Conservation (phyloP, 805 yeast genomes). For the Starmera quercuum region DNA sequence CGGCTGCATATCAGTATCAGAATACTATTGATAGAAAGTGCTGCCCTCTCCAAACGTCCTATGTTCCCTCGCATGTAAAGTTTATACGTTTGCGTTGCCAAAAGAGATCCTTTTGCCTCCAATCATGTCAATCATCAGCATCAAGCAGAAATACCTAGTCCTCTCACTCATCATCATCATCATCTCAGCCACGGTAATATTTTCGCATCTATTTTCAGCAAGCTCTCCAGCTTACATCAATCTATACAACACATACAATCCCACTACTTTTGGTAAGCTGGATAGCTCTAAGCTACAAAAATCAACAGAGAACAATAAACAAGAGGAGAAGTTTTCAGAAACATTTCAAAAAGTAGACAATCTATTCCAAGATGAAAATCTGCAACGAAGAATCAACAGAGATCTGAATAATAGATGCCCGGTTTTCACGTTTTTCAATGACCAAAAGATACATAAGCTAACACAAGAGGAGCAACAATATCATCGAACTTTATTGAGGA, state of each 20-base stretch:
- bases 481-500: constrained; percentile 9
- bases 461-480: constrained; percentile 11
- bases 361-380: constrained; percentile 5
- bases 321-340: constrained; percentile 75
- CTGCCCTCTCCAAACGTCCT: too few relatives aligned
- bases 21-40: too few relatives aligned
- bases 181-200: too few relatives aligned
- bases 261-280: constrained; percentile 27
- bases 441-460: constrained; percentile 8
- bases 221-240: neutral
- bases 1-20: too few relatives aligned
- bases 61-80: too few relatives aligned
- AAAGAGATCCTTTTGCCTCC: too few relatives aligned
- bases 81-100: too few relatives aligned
- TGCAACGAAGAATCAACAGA: constrained; percentile 6
- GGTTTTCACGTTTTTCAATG: constrained; percentile 15
- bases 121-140: too few relatives aligned
- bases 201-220: too few relatives aligned
- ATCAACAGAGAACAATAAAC: constrained; percentile 90
- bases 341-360: constrained; percentile 39
- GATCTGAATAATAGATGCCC: constrained; percentile 4
- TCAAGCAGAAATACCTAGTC: too few relatives aligned
- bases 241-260: constrained; percentile 1
- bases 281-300: constrained; percentile 91
- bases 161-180: too few relatives aligned